Conservation (phyloP, 768 basidiomycete genomes). For the Pisolithus albus region DNA sequence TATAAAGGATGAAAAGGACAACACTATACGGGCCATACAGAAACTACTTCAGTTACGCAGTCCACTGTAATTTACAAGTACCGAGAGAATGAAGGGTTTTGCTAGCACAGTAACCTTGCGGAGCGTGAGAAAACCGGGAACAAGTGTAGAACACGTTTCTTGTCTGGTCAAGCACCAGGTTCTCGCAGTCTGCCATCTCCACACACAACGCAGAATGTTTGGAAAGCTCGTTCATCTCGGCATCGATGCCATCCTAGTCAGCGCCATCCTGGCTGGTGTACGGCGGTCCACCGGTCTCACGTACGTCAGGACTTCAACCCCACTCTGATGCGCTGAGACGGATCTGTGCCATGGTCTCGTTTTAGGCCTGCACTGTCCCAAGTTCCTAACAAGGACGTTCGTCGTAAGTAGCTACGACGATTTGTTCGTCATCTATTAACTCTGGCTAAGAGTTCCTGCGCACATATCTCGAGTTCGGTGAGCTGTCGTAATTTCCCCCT, state of each 20-base stretch:
- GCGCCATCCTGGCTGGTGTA: slow-evolving; percentile 78
- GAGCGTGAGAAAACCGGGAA: too few species aligned
- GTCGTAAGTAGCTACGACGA: slow-evolving; percentile 50
- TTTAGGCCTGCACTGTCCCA: slow-evolving; percentile 63
- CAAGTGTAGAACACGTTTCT: too few species aligned
- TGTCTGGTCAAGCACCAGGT: not conserved
- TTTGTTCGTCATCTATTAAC: not conserved
- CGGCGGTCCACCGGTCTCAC: slow-evolving; percentile 80
- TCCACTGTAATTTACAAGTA: slow-evolving; percentile 6
- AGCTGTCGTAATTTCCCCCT: not conserved
- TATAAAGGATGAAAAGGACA: slow-evolving; percentile 73
- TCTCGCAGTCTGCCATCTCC: not conserved
- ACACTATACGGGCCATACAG: slow-evolving; percentile 38
- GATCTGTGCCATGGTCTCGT: not conserved
- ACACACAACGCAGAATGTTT: slow-evolving; percentile 15
- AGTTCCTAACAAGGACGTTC: slow-evolving; percentile 84
- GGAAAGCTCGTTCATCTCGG: slow-evolving; percentile 51
- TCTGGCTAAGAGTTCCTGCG: slow-evolving; percentile 51
- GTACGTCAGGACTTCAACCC: slow-evolving; percentile 38
- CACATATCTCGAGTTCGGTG: slow-evolving; percentile 77
- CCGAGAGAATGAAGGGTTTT: too few species aligned
- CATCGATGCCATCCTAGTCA: slow-evolving; percentile 72
- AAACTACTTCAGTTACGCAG: slow-evolving; percentile 26
- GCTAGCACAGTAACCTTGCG: too few species aligned
- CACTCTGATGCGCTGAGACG: not conserved